A percentile compares a stretch with the other conserved stretches of the same genome.
Evolutionary conservation across 768 basidiomycete species (phyloP).

Genomic region (Xanthoconium stramineum): DNA sequence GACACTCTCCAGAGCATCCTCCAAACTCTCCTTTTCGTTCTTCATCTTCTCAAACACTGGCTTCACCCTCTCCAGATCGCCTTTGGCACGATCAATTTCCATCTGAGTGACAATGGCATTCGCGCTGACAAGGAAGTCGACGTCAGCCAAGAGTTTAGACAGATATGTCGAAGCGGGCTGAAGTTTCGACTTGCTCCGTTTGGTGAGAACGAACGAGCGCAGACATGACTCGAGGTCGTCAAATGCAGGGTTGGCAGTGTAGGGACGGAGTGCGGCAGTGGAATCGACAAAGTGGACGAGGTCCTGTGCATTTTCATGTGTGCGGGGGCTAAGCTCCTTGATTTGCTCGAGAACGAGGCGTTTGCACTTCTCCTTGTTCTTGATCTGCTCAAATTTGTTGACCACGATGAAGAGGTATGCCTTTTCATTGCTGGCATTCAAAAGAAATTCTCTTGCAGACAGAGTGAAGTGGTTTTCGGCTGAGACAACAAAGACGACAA

Average conservation of each 20-base stretch:
- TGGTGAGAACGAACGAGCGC: slow-evolving; percentile 92
- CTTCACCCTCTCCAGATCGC: slow-evolving; percentile 62
- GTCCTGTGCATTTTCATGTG: slow-evolving; percentile 86
- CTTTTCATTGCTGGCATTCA: slow-evolving; percentile 92
- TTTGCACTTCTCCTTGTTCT: slow-evolving; percentile 91
- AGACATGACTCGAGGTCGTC: slow-evolving; percentile 86
- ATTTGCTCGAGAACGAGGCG: slow-evolving; percentile 90
- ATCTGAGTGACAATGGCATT: slow-evolving; percentile 84
- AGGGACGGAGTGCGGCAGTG: slow-evolving; percentile 65
- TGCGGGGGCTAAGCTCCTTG: slow-evolving; percentile 86
- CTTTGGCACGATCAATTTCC: slow-evolving; percentile 70
- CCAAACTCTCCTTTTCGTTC: slow-evolving; percentile 65
- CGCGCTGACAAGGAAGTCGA: slow-evolving; percentile 81
- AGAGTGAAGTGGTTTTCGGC: slow-evolving; percentile 99
- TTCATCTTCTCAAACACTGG: slow-evolving; percentile 91
- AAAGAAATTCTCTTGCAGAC: slow-evolving; percentile 91
- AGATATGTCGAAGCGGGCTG: slow-evolving; percentile 92
- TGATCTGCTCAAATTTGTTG: slow-evolving; percentile 95
- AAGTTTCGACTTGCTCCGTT: slow-evolving; percentile 95
- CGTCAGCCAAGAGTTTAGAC: slow-evolving; percentile 81
- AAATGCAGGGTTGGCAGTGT: slow-evolving; percentile 66
- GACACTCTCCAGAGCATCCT: slow-evolving; percentile 72
- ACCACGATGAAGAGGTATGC: slow-evolving; percentile 98
- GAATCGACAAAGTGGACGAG: slow-evolving; percentile 99
- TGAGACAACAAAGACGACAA: slow-evolving; percentile 96